phyloP scores from a whole-genome alignment of 2,329 filamentous ascomycete genomes.

The Tolypocladium pustulatum region DNA sequence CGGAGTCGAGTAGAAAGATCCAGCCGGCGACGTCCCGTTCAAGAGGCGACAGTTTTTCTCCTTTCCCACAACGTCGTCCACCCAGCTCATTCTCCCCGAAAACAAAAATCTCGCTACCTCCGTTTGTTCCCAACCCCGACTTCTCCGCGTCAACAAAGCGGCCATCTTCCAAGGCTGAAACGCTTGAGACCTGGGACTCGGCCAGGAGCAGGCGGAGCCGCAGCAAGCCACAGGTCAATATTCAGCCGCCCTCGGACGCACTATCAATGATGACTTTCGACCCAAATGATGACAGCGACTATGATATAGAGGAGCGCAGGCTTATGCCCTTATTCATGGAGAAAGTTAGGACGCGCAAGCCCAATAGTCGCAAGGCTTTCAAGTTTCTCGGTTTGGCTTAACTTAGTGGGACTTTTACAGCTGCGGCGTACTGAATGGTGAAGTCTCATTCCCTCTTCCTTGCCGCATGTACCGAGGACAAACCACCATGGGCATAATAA shows the following conservation, averaged over 20 bases:
- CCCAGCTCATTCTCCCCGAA: slow-evolving; percentile 11
- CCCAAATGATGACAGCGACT: slow-evolving; percentile 27
- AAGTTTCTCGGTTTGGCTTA: slow-evolving; percentile 41
- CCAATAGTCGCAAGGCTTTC: slow-evolving; percentile 39
- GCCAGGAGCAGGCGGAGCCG: slow-evolving; percentile 17
- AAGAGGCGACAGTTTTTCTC: slow-evolving; percentile 15
- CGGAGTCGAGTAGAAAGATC: slow-evolving; percentile 8
- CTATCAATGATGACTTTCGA: slow-evolving; percentile 25
- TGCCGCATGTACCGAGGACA: not conserved
- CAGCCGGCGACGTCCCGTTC: slow-evolving; percentile 15
- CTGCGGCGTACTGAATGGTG: not conserved
- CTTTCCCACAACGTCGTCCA: slow-evolving; percentile 15
- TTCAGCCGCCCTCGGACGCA: slow-evolving; percentile 11
- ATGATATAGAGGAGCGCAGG: slow-evolving; percentile 37
- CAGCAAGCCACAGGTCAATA: slow-evolving; percentile 14
- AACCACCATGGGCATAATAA: not conserved
- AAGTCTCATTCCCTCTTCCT: not conserved
- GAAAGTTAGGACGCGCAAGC: slow-evolving; percentile 23
- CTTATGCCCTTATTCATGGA: slow-evolving; percentile 40
- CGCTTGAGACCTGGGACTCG: slow-evolving; percentile 18
- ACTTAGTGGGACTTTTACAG: not conserved
- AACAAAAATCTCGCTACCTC: not conserved
- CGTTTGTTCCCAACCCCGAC: not conserved
- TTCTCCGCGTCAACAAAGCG: slow-evolving; percentile 3
- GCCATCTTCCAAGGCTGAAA: slow-evolving; percentile 7